phyloP scores from a whole-genome alignment of 192 early-diverging fungal genomes.

The Backusella luteola region DNA sequence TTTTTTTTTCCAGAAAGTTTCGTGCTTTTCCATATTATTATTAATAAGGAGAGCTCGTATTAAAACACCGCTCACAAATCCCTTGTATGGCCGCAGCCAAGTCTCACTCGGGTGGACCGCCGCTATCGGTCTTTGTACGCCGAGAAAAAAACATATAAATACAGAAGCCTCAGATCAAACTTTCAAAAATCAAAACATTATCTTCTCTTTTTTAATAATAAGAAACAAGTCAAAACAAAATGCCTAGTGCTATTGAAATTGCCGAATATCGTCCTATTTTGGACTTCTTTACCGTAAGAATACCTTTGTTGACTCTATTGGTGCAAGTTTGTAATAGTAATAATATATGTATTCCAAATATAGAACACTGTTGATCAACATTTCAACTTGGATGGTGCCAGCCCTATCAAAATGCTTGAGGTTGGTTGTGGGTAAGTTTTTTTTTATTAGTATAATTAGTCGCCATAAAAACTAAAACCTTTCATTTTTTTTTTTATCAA shows the following conservation, averaged over 20 bases:
- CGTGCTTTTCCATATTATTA: not conserved
- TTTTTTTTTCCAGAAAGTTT: not conserved
- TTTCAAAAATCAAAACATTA: not conserved
- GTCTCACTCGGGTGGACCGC: not conserved
- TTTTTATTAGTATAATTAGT: not conserved
- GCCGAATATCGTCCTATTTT: not conserved
- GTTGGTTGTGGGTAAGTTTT: slow-evolving; percentile 8
- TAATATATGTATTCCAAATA: not conserved
- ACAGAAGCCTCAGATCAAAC: not conserved
- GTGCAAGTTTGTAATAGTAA: not conserved
- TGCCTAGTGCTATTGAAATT: not conserved
- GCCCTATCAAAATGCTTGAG: not conserved
- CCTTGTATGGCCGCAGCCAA: not conserved
- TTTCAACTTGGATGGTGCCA: not conserved
- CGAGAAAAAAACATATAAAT: not conserved
- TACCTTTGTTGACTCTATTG: not conserved
- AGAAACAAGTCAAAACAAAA: not conserved
- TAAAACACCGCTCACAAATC: too few species aligned
- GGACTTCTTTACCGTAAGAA: not conserved
- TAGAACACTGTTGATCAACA: not conserved
- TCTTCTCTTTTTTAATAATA: not conserved
- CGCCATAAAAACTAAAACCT: not conserved
- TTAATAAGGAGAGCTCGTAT: too few species aligned
- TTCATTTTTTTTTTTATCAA: not conserved
- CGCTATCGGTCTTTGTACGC: not conserved